Evolutionary conservation across 2,329 filamentous ascomycete species (phyloP).

Genomic region (Pseudocercospora fijiensis): DNA sequence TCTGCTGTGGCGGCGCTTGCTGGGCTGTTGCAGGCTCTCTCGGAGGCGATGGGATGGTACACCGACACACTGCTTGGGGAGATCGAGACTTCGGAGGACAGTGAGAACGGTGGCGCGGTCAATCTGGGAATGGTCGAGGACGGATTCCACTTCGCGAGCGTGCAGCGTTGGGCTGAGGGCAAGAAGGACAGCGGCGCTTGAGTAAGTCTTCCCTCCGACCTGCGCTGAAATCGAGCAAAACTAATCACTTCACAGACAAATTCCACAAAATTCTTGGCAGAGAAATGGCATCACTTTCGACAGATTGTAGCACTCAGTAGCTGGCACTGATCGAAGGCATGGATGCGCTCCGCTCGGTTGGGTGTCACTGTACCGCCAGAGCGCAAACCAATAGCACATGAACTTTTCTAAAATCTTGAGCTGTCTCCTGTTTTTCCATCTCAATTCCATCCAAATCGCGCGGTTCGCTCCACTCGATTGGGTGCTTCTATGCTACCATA

Average conservation of each 20-base stretch:
- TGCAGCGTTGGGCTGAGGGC: constrained; percentile 6
- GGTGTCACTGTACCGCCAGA: too few species aligned
- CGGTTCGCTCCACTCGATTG: too few species aligned
- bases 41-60: constrained; percentile 20
- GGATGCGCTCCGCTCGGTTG: too few species aligned
- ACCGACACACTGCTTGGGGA: constrained; percentile 20
- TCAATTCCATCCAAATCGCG: too few species aligned
- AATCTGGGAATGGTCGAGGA: constrained; percentile 19
- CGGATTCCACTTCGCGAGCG: constrained; percentile 19
- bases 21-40: constrained; percentile 10
- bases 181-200: not conserved
- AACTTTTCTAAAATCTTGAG: too few species aligned
- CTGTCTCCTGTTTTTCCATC: too few species aligned
- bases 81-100: constrained; percentile 15
- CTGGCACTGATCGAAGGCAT: not conserved
- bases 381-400: too few species aligned
- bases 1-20: constrained; percentile 8
- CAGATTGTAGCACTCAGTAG: not conserved
- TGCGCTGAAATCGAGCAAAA: not conserved
- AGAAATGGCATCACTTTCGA: not conserved
- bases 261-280: not conserved
- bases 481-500: too few species aligned
- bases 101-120: constrained; percentile 16
- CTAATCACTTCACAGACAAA: not conserved
- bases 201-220: not conserved